A percentile compares a stretch with the other conserved stretches of the same genome.
Evolutionary conservation across 352 stramenopile species (phyloP).

Genomic region (Pythium dissimile): DNA sequence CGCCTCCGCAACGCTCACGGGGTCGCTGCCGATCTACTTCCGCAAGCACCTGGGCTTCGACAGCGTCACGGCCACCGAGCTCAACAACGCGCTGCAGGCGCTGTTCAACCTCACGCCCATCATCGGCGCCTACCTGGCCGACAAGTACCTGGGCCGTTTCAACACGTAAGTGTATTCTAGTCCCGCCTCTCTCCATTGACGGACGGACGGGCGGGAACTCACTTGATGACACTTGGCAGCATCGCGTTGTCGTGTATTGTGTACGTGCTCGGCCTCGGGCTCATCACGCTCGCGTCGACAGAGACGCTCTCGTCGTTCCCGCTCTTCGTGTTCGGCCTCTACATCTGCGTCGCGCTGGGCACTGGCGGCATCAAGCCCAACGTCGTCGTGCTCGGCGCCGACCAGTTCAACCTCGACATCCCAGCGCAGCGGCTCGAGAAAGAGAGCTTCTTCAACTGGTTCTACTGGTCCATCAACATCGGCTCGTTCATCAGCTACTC

Average conservation of each 20-base stretch:
- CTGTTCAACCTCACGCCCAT: conserved; percentile 83
- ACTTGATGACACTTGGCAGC: conserved; percentile 7
- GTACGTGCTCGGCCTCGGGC: conserved; percentile 63
- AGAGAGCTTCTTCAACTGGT: conserved; percentile 92
- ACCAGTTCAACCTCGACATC: conserved; percentile 80
- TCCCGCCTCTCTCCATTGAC: background rate
- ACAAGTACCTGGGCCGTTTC: conserved; percentile 77
- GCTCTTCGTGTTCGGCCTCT: conserved; percentile 82
- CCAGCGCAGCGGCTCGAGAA: conserved; percentile 69
- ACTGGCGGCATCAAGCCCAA: conserved; percentile 54
- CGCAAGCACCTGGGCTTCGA: conserved; percentile 77
- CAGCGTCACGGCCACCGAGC: conserved; percentile 79
- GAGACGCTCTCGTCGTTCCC: conserved; percentile 52
- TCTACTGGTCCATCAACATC: conserved; percentile 93
- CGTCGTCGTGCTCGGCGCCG: conserved; percentile 59
- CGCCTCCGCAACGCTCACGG: conserved; percentile 79
- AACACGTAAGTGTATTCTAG: conserved; percentile 38
- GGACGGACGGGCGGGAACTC: background rate
- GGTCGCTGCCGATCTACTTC: conserved; percentile 86
- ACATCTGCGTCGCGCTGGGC: conserved; percentile 58
- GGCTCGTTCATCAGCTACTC: conserved; percentile 90
- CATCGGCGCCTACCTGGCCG: conserved; percentile 76
- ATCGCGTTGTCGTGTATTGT: conserved; percentile 75
- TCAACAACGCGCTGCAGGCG: conserved; percentile 85
- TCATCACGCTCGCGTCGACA: conserved; percentile 65